Evolutionary conservation across 169 alveolate genomes (phyloP).

Genomic region (Blepharisma undulans): DNA sequence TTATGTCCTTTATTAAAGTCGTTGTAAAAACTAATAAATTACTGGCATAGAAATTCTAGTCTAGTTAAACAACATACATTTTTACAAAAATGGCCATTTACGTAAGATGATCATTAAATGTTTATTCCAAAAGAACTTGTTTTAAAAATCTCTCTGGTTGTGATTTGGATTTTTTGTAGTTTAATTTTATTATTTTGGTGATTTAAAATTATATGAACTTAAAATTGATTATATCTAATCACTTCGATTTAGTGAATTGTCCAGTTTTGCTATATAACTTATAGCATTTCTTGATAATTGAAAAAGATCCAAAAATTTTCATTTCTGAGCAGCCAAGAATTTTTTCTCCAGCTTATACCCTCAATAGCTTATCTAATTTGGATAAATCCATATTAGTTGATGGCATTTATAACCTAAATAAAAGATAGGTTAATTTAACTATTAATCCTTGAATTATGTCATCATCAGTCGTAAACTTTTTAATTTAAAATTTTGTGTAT

Average conservation of each 20-base stretch:
- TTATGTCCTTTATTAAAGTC: neutral
- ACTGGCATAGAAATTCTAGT: neutral
- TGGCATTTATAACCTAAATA: neutral
- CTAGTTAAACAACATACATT: neutral
- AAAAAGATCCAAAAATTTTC: neutral
- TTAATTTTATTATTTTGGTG: neutral
- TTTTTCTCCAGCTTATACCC: neutral
- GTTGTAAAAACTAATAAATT: neutral
- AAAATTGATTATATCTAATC: neutral
- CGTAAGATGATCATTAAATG: neutral
- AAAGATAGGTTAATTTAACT: neutral
- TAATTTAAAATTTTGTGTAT: no score
- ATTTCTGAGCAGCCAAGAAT: neutral
- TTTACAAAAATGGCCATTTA: neutral
- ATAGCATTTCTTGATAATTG: neutral
- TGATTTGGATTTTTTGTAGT: neutral
- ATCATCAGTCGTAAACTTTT: neutral
- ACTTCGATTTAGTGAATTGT: neutral
- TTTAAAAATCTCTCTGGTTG: neutral
- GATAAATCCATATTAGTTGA: neutral
- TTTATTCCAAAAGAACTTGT: neutral
- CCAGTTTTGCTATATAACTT: no score
- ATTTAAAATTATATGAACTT: neutral
- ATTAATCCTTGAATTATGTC: neutral
- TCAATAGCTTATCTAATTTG: neutral